Evolutionary conservation across 805 yeast genomes (phyloP).

Genomic region (Suhomyces faveliae): DNA sequence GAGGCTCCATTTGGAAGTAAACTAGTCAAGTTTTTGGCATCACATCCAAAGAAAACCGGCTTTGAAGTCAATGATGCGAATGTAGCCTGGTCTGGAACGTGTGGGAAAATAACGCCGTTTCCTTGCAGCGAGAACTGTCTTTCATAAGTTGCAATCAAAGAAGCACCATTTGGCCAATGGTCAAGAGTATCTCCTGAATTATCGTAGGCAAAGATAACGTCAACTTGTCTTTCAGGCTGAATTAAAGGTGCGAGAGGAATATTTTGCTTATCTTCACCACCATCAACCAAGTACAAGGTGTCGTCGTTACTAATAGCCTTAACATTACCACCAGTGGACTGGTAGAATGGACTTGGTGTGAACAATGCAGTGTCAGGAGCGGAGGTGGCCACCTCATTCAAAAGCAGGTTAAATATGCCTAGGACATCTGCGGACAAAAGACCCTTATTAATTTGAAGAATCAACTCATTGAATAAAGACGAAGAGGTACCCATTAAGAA

Average conservation of each 20-base stretch:
- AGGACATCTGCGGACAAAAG: conserved; percentile 16
- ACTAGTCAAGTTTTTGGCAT: conserved; percentile 23
- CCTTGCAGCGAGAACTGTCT: conserved; percentile 49
- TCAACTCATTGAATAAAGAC: conserved; percentile 24
- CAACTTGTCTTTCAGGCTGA: conserved; percentile 60
- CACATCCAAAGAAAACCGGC: conserved; percentile 29
- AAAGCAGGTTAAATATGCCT: conserved; percentile 20
- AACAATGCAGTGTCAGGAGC: conserved; percentile 33
- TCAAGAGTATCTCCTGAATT: conserved; percentile 62
- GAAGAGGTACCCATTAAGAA: conserved; percentile 26
- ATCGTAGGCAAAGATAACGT: conserved; percentile 63
- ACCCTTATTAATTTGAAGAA: conserved; percentile 17
- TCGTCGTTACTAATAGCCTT: conserved; percentile 39
- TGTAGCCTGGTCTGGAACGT: conserved; percentile 22
- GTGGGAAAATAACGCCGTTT: conserved; percentile 25
- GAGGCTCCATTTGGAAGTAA: conserved; percentile 9
- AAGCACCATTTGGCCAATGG: conserved; percentile 67
- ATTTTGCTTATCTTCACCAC: conserved; percentile 76
- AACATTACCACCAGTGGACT: conserved; percentile 31
- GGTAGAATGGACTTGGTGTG: conserved; percentile 39
- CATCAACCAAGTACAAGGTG: conserved; percentile 63
- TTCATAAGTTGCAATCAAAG: conserved; percentile 53
- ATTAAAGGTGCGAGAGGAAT: conserved; percentile 66
- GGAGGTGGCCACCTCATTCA: conserved; percentile 39
- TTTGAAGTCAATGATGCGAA: conserved; percentile 27